A percentile compares a stretch with the other conserved stretches of the same genome.
phyloP scores from a whole-genome alignment of 495 filamentous ascomycete genomes.

The Monascus purpureus region DNA sequence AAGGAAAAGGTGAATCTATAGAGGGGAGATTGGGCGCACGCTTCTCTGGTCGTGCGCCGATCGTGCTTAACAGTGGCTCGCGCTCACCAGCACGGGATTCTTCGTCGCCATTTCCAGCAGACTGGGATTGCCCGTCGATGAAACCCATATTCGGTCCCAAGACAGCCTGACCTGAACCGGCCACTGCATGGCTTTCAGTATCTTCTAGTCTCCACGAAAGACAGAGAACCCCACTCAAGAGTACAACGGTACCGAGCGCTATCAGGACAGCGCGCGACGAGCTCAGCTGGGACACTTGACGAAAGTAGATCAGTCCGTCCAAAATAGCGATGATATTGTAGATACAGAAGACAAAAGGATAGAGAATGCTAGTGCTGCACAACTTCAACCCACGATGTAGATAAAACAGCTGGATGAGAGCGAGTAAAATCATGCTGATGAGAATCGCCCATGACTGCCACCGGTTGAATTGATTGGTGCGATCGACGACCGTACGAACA shows the following conservation, averaged over 20 bases:
- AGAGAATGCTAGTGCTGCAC: constrained; percentile 89
- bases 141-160: constrained; percentile 31
- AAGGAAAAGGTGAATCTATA: constrained; percentile 9
- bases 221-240: constrained; percentile 78
- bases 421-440: constrained; percentile 64
- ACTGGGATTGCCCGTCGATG: constrained; percentile 21
- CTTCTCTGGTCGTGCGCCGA: constrained; percentile 11
- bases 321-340: constrained; percentile 99
- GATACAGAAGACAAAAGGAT: constrained; percentile 96
- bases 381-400: constrained; percentile 87
- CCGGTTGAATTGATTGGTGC: constrained; percentile 85
- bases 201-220: constrained; percentile 87
- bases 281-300: constrained; percentile 66
- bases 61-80: constrained; percentile 22
- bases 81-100: constrained; percentile 22
- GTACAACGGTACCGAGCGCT: constrained; percentile 69
- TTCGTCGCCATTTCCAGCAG: constrained; percentile 16
- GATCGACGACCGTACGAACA: constrained; percentile 80
- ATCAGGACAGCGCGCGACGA: constrained; percentile 70
- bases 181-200: constrained; percentile 40
- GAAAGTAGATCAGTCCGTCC: constrained; percentile 94
- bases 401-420: constrained; percentile 87
- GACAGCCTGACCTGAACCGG: constrained; percentile 24
- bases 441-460: constrained; percentile 97
- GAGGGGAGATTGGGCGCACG: constrained; percentile 28